These are phyloP conservation scores for Fusarium buxicola DNA, from an alignment of 2,329 filamentous ascomycete genomes.

Conservation along the genomic window DNA sequence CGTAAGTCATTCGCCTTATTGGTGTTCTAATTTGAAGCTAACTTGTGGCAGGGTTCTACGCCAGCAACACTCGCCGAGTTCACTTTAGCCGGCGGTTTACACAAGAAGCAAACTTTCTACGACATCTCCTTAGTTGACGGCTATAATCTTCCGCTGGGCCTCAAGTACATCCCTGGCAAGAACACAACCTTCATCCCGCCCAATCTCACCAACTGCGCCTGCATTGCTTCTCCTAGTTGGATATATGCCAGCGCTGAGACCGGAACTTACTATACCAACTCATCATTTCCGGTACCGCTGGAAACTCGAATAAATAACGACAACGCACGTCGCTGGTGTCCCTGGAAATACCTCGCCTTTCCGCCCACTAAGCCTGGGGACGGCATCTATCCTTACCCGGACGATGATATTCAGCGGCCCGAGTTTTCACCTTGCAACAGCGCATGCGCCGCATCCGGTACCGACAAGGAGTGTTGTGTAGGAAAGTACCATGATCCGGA, in stretches of 20 bases:
- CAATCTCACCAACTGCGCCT: conserved; percentile 81
- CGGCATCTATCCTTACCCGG: conserved; percentile 83
- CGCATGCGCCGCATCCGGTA: conserved; percentile 77
- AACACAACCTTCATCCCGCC: conserved; percentile 76
- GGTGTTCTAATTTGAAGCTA: neutral
- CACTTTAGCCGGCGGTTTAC: conserved; percentile 74
- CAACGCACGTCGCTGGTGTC: conserved; percentile 77
- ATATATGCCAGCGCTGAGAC: conserved; percentile 66
- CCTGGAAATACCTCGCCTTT: conserved; percentile 78
- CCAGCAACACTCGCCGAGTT: conserved; percentile 86
- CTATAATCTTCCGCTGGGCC: conserved; percentile 81
- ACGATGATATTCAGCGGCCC: conserved; percentile 77
- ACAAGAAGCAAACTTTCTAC: conserved; percentile 76
- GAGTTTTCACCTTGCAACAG: conserved; percentile 82
- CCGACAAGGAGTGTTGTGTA: conserved; percentile 79
- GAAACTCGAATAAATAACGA: conserved; percentile 68
- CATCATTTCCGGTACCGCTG: conserved; percentile 74
- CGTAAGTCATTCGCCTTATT: conserved; percentile 59
- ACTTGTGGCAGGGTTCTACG: conserved; percentile 68
- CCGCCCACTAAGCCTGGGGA: conserved; percentile 77
- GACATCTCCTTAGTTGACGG: conserved; percentile 88
- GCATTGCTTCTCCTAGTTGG: conserved; percentile 76
- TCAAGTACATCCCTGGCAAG: conserved; percentile 69
- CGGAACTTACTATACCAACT: conserved; percentile 71
- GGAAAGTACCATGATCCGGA: conserved; percentile 73